phyloP scores from a whole-genome alignment of 2,329 filamentous ascomycete species.

The Cercospora zeae-maydis region DNA sequence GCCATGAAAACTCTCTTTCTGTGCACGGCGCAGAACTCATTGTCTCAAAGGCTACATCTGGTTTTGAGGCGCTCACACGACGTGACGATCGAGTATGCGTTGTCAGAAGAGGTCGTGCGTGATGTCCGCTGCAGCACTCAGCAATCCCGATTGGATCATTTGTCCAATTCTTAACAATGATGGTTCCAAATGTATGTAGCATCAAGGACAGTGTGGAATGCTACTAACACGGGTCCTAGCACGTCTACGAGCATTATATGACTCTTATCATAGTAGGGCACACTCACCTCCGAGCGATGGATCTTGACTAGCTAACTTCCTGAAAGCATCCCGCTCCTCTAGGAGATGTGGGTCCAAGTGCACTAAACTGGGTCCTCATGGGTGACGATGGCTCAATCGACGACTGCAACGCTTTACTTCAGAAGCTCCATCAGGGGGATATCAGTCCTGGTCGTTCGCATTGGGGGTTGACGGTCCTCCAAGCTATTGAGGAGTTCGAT shows the following conservation, averaged over 20 bases:
- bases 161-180: conserved; percentile 44
- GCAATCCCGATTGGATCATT: conserved; percentile 42
- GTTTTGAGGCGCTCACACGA: conserved; percentile 38
- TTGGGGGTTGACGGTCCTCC: conserved; percentile 43
- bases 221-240: neutral
- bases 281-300: neutral
- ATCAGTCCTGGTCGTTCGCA: conserved; percentile 38
- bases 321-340: conserved; percentile 41
- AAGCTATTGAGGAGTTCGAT: conserved; percentile 44
- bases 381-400: conserved; percentile 42
- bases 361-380: conserved; percentile 45
- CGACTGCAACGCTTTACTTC: conserved; percentile 33
- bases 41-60: conserved; percentile 43
- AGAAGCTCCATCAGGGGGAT: conserved; percentile 26
- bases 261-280: conserved; percentile 38
- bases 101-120: conserved; percentile 38
- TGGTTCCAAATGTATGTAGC: conserved; percentile 34
- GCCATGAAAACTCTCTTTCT: conserved; percentile 44
- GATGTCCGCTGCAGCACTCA: conserved; percentile 40
- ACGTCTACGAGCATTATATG: conserved; percentile 39
- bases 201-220: neutral
- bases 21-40: conserved; percentile 47
- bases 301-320: neutral
- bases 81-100: conserved; percentile 42
- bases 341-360: conserved; percentile 43